phyloP scores from a whole-genome alignment of 1,139 yeast genomes.

The Saccharomyces hybrid region DNA sequence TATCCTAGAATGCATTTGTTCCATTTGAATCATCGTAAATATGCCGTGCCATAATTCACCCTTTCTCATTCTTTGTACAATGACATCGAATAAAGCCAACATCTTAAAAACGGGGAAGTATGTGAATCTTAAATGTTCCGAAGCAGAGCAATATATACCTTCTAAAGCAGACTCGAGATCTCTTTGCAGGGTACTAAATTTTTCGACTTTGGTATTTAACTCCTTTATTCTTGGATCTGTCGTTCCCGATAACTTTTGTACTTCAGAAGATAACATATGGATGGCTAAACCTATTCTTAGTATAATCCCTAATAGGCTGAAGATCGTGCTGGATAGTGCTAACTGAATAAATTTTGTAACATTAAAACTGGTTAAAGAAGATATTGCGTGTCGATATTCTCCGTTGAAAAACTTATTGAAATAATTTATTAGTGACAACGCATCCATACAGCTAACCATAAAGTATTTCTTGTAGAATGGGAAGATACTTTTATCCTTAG shows the following conservation, averaged over 20 bases:
- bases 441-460: constrained; percentile 12
- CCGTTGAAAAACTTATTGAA: constrained; percentile 12
- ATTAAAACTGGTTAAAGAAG: constrained; percentile 13
- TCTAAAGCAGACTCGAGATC: constrained; percentile 20
- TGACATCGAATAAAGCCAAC: constrained; percentile 27
- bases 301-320: constrained; percentile 21
- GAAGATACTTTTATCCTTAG: constrained; percentile 8
- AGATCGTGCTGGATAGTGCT: constrained; percentile 23
- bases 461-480: constrained; percentile 16
- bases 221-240: constrained; percentile 5
- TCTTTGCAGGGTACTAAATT: constrained; percentile 12
- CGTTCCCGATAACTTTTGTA: constrained; percentile 5
- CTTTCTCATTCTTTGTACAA: constrained; percentile 21
- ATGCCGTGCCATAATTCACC: constrained; percentile 25
- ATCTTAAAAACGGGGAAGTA: constrained; percentile 31
- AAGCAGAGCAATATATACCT: constrained; percentile 19
- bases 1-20: constrained; percentile 11
- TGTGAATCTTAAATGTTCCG: constrained; percentile 25
- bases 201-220: constrained; percentile 18
- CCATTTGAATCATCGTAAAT: constrained; percentile 11
- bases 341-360: constrained; percentile 26
- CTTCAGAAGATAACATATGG: constrained; percentile 13
- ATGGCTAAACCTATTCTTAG: constrained; percentile 23
- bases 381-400: constrained; percentile 9
- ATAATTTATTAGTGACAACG: constrained; percentile 10